phyloP scores from a whole-genome alignment of 2,329 filamentous ascomycete species.

The Clarireedia monteithiana region DNA sequence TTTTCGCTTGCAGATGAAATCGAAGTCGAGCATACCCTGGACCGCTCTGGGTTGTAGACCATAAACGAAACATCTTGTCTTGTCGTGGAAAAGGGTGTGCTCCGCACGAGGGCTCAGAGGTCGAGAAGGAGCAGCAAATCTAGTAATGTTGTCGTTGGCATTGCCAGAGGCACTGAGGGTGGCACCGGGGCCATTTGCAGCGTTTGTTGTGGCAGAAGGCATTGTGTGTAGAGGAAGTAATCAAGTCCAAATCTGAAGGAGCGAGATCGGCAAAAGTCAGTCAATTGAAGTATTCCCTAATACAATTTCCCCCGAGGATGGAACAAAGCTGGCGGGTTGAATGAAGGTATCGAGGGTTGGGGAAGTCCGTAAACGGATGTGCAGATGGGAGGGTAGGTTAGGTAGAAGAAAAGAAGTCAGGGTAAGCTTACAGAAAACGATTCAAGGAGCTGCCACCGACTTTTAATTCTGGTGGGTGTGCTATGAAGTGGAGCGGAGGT shows the following conservation, averaged over 20 bases:
- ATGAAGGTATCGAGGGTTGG: not conserved
- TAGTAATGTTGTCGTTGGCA: constrained; percentile 93
- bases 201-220: constrained; percentile 23
- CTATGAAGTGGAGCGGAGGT: not conserved
- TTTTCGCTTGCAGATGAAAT: constrained; percentile 99
- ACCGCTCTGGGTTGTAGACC: constrained; percentile 93
- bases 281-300: constrained; percentile 11
- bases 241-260: constrained; percentile 6
- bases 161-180: constrained; percentile 52
- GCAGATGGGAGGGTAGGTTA: not conserved
- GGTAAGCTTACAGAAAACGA: not conserved
- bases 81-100: constrained; percentile 95
- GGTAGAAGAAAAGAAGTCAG: not conserved
- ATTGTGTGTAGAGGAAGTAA: constrained; percentile 4
- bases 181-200: constrained; percentile 27
- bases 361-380: constrained; percentile 9
- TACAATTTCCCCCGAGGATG: not conserved
- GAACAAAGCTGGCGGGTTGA: not conserved
- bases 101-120: constrained; percentile 80
- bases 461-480: not conserved
- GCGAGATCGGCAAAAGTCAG: constrained; percentile 12
- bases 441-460: not conserved
- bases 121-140: constrained; percentile 88
- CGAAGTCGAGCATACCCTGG: constrained; percentile 95
- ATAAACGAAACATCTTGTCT: constrained; percentile 99